Evolutionary conservation across 768 basidiomycete species (phyloP), one percentile per base, ranked within the genome.

Genomic region (Chiua virens): DNA sequence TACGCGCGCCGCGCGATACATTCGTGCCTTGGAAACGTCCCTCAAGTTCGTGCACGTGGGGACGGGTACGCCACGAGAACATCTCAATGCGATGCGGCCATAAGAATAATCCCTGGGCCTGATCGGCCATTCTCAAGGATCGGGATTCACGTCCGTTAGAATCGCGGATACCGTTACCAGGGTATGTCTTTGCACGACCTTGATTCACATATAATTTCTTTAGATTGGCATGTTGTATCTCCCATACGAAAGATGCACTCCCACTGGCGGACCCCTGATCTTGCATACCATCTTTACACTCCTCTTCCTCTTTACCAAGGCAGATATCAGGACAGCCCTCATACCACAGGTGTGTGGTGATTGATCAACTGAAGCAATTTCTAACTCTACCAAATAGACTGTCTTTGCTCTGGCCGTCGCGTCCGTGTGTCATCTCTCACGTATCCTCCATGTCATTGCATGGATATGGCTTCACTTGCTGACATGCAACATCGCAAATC

Each of bases 381-480:
- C 47, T 25, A 44, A 32, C 40, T 23, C n/a, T 34, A 11, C 14
- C 23, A 7, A 3, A 32, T 38, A 73, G 72, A 70, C 63, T 10
- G 34, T 71, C 21, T 69, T 73, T 39, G 67, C 70, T 1, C 42
- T 50, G 13, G 62, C 60, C 10, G 56, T 59, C 2, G 61, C 69
- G 5, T 66, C 70, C 0, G 35, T 60, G 1, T 42, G 49, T 20
- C 48, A 52, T 10, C 22, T 44, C 9, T 47, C 40, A 9, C 56
- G 42, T 6, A 5, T 67, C 8, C 34, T 60, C 13, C 62, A 71
- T 17, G 54, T 62, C 3, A 53, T 71, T 2, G 43, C 65, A 23
- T 78, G 77, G 77, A 68, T 74, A 14, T 77, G 72, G 72, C 53
- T 76, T 8, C 75, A 79, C 47, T 54, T 77, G 22, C 55, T 77